Evolutionary conservation across 805 yeast genomes (phyloP).

Genomic region (Starmera quercuum): DNA sequence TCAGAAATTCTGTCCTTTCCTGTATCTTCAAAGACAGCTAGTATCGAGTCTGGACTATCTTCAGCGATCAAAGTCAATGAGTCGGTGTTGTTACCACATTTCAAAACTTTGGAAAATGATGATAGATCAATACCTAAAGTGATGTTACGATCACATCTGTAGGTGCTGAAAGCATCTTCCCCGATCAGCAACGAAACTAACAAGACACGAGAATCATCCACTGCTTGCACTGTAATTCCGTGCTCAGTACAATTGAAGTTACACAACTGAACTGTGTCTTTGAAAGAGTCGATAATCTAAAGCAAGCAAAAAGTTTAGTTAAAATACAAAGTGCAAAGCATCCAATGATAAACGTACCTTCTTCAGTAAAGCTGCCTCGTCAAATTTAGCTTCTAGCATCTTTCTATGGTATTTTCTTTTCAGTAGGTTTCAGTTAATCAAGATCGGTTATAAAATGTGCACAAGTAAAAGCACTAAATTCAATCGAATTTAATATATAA

Average conservation of each 20-base stretch:
- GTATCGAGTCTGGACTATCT: slow-evolving; percentile 72
- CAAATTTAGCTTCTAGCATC: slow-evolving; percentile 97
- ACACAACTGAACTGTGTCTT: slow-evolving; percentile 90
- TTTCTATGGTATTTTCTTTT: slow-evolving; percentile 4
- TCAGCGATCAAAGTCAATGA: slow-evolving; percentile 84
- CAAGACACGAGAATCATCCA: slow-evolving; percentile 93
- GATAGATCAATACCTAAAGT: slow-evolving; percentile 88
- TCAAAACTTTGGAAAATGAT: slow-evolving; percentile 80
- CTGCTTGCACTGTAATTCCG: slow-evolving; percentile 95
- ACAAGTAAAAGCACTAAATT: no score
- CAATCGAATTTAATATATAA: no score
- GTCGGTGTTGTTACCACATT: slow-evolving; percentile 87
- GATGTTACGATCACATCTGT: slow-evolving; percentile 91
- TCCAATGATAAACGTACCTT: slow-evolving; percentile 43
- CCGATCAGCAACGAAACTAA: slow-evolving; percentile 85
- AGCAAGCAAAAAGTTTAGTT: no score
- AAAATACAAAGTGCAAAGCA: no score
- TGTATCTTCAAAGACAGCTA: slow-evolving; percentile 84
- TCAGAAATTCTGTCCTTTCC: slow-evolving; percentile 88
- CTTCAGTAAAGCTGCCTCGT: slow-evolving; percentile 85
- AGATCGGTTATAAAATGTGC: no score
- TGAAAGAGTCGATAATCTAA: slow-evolving; percentile 81
- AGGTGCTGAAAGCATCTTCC: slow-evolving; percentile 79
- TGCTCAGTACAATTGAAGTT: slow-evolving; percentile 95
- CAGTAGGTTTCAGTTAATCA: background rate